These are phyloP conservation scores for Aotearoamyces nothofagi DNA, from an alignment of 2,329 filamentous ascomycete genomes.

Conservation along the genomic window DNA sequence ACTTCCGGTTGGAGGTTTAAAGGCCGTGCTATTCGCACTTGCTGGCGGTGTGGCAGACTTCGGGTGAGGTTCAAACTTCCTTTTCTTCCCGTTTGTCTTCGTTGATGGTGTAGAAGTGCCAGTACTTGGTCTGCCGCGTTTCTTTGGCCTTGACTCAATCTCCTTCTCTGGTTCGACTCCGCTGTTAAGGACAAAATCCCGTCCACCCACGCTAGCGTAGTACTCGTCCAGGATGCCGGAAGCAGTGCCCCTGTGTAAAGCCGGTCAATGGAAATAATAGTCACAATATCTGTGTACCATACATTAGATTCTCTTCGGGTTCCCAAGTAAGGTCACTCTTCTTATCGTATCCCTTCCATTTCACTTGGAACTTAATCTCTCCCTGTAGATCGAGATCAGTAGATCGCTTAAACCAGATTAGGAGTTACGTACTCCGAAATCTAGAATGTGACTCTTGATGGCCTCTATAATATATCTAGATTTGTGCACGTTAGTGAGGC, in stretches of 20 bases:
- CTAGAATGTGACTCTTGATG: conserved; percentile 50
- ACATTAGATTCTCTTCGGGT: conserved; percentile 52
- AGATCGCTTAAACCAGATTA: not conserved
- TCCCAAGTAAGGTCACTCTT: conserved; percentile 66
- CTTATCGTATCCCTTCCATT: conserved; percentile 67
- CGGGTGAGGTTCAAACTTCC: conserved; percentile 26
- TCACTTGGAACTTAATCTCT: conserved; percentile 49
- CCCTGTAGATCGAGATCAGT: conserved; percentile 18
- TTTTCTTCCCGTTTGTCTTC: conserved; percentile 13
- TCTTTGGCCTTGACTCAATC: conserved; percentile 36
- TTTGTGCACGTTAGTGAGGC: not conserved
- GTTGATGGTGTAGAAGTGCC: conserved; percentile 12
- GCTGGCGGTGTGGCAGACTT: conserved; percentile 31
- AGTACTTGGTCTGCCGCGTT: conserved; percentile 35
- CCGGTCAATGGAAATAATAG: not conserved
- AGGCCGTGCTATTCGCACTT: conserved; percentile 27
- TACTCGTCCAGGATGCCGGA: conserved; percentile 49
- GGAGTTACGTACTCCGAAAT: conserved; percentile 33
- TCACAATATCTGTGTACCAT: not conserved
- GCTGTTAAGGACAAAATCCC: conserved; percentile 35
- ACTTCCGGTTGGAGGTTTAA: conserved; percentile 54
- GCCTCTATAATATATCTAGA: conserved; percentile 58
- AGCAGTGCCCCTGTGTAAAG: conserved; percentile 33
- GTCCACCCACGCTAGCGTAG: conserved; percentile 45
- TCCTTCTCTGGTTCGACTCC: not conserved